Evolutionary conservation across 805 yeast species (phyloP), one percentile per base, ranked within the genome.

Genomic region (Myxozyma neotropica): DNA sequence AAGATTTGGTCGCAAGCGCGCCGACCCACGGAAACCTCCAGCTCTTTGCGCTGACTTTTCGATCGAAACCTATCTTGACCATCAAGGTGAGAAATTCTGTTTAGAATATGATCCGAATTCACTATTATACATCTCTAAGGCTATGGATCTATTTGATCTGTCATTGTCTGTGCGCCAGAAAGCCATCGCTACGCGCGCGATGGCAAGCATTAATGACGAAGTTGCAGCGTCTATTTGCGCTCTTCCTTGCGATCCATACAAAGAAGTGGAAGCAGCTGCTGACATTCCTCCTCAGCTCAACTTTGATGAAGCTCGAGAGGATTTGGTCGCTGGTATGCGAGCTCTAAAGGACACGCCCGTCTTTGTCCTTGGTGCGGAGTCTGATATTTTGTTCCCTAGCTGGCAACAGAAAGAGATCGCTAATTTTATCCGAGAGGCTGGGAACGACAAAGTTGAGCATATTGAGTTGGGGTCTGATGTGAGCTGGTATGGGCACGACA

Each of bases 61-160:
- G 61, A 92, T 92, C 50, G 97, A 92, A 72, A 92, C 96, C 0
- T 92, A 92, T 68, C 77, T 92, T 68, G 97, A 92, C 71, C 97
- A 92, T 72, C 96, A 91, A 53, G 97, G 97, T 7, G 96, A 89
- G 71, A 92, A 92, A 26, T 91, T 92, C 78, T 89, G 96, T 64
- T 72, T 89, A 60, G 95, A 91, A 70, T 91, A 88, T 73, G 97
- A 91, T 72, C 88, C 97, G 36, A 91, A 91, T 72, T 90, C 96
- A 4, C 80, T 92, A 67, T 78, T 91, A 51, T 91, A 92, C 72
- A 83, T 92, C 12, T 87, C 92, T 61, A 92, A 92, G 73, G 96
- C 96, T 1, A 92, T 92, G 97, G 97, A 92, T 72, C 75, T 92
- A 70, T 92, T 92, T 73, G 97, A 92, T 71, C 75, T 92, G 26